Evolutionary conservation across 2,329 filamentous ascomycete species (phyloP), one percentile per base, ranked within the genome.

Genomic region (Sporothrix euskadiensis): DNA sequence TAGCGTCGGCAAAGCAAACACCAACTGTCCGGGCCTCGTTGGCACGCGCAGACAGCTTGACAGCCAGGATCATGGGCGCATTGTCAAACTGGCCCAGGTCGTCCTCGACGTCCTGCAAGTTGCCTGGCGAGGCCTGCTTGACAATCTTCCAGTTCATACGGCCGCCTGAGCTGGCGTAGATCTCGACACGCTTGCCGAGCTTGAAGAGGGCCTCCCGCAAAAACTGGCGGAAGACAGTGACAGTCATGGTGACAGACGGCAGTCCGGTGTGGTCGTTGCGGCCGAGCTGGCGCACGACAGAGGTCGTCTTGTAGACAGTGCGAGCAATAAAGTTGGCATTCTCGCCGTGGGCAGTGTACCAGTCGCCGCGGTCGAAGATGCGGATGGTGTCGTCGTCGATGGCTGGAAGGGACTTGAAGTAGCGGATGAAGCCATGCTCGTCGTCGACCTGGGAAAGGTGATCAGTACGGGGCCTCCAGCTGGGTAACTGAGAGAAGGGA

Each of bases 1-100:
- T 98, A 0, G 97, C 96, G 84, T 99, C 96, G 8, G 96, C 97
- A 80, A 99, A 99, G 83, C 96, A 98, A 5, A 99, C 95, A 9
- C 96, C 96, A 0, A 99, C 92, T 76, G 88, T 93, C 63, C 96
- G 88, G 6, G 92, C 93, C 81, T 98, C 95, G 0, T 88, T 88
- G 0, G 94, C 93, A 80, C 92, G 97, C n/a, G 94, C 90, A 0
- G 92, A 92, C 32, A 98, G 91, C 82, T 98, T 98, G 80, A 99
- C 94, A 0, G 96, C 93, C 54, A 99, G 86, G 65, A 99, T 98
- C 81, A 98, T 97, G 19, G 96, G 97, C 0, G 96, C 93, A 1
- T 92, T 90, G 77, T 98, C 94, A 72, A 97, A 89, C 77, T 94
- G 90, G 52, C 92, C 87, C 0, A 99, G 86, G 76, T 99, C 96